A percentile compares a stretch with the other conserved stretches of the same genome.
Conservation (phyloP, 306 rosid genomes). For the Rosa rugosa region DNA sequence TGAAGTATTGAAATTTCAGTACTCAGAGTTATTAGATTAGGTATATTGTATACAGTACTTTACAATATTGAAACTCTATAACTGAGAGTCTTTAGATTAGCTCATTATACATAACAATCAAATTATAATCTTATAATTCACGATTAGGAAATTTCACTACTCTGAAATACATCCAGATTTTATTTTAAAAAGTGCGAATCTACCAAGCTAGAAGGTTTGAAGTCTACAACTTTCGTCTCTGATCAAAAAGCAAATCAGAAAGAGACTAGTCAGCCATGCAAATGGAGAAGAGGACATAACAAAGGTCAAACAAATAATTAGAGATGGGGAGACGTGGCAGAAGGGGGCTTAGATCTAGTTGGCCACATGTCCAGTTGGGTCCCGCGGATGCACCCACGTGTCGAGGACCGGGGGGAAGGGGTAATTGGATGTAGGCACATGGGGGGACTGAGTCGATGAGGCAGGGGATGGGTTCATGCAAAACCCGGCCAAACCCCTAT, state of each 20-base stretch:
- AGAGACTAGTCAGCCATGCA: constrained; percentile 8
- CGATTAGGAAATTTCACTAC: too few relatives aligned
- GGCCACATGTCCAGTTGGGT: constrained; percentile 43
- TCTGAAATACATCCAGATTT: too few relatives aligned
- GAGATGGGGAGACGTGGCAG: constrained; percentile 31
- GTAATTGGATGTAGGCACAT: constrained; percentile 36
- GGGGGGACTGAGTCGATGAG: constrained; percentile 24
- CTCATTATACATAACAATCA: too few relatives aligned
- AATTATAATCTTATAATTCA: too few relatives aligned
- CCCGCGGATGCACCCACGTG: constrained; percentile 21
- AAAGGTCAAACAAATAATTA: not conserved
- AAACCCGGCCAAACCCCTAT: not conserved
- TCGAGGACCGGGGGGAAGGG: constrained; percentile 5
- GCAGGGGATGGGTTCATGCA: constrained; percentile 11
- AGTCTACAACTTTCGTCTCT: not conserved
- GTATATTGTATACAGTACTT: too few relatives aligned
- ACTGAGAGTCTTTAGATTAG: too few relatives aligned
- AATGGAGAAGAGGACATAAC: not conserved
- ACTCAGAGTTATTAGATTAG: too few relatives aligned
- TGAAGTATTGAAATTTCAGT: too few relatives aligned
- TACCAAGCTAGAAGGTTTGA: too few relatives aligned
- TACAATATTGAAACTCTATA: too few relatives aligned
- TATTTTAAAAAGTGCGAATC: too few relatives aligned
- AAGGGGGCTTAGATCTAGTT: constrained; percentile 30
- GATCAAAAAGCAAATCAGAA: not conserved